Evolutionary conservation across 2,329 filamentous ascomycete genomes (phyloP), one percentile per base, ranked within the genome.

Genomic region (Talaromyces verruculosus): DNA sequence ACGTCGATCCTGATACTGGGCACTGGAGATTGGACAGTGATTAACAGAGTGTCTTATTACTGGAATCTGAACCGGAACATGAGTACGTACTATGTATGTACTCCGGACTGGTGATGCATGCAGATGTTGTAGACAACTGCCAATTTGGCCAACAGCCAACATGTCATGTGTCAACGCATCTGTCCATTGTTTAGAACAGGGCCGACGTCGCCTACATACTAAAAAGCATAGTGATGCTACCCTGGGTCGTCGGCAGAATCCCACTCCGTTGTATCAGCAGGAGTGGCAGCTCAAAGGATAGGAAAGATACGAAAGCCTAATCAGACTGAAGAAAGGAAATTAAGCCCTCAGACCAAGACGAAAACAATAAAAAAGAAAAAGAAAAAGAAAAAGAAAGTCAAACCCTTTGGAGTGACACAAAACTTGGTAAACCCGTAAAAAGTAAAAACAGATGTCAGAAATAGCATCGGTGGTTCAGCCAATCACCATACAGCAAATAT

Each of bases 1-100:
- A 35, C 53, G 53, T 57, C 53, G 53, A 57, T 57, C 53, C 53
- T 37, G 28, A 55, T 55, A 55, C 28, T 35, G 51, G 51, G n/a
- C 28, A 11, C 22, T 17, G 22, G 45, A 28, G 13, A 53, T 53
- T 53, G 25, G 15, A 51, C 51, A 37, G 17, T 55, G 11, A 15
- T 39, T 57, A 22, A 57, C n/a, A 57, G 33, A 13, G 51, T 17
- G 17, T 22, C 10, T 39, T 25, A 57, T 57, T 39, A 57, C 53
- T 37, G 53, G 33, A 37, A 22, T 25, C 4, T 15, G 30, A 22
- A 57, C 17, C 47, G 15, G n/a, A 22, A 57, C 53, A 39, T 25
- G 53, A 37, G 4, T 33, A 28, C 17, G 30, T 33, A 8, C 15
- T 53, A 53, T 33, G 28, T 33, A 57, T 57, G 53, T 37, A 57